These are phyloP conservation scores for Mortierella sp. DNA, from an alignment of 371 early-diverging fungal species.

Conservation along the genomic window DNA sequence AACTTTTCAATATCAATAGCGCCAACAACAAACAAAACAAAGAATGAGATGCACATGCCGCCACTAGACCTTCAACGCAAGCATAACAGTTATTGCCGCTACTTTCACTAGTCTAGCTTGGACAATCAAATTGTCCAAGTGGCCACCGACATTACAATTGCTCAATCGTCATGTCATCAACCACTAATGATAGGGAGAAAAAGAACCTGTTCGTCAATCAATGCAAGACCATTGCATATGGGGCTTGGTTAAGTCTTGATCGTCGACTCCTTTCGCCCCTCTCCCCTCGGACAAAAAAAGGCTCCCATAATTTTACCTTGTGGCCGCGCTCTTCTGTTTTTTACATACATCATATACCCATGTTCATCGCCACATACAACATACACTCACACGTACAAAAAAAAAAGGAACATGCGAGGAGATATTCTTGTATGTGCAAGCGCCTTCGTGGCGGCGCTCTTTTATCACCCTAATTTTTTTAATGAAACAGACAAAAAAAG, in stretches of 20 bases:
- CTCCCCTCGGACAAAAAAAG: neutral
- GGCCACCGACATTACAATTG: too few species aligned
- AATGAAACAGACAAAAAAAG: neutral
- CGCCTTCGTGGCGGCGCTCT: neutral
- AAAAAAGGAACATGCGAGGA: neutral
- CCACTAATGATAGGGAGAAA: too few species aligned
- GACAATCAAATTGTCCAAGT: too few species aligned
- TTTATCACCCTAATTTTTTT: neutral
- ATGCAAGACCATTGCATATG: neutral
- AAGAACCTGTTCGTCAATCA: too few species aligned
- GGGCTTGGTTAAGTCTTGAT: neutral
- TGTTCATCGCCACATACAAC: conserved; percentile 1
- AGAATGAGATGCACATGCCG: too few species aligned
- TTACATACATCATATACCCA: neutral
- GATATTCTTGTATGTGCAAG: conserved; percentile 9
- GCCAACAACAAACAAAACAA: neutral
- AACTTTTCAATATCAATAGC: neutral
- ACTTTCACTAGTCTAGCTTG: too few species aligned
- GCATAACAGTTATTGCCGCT: too few species aligned
- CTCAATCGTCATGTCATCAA: too few species aligned
- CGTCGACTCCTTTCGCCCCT: neutral
- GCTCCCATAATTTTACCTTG: neutral
- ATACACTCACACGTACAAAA: neutral
- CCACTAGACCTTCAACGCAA: too few species aligned
- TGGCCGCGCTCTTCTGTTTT: neutral